These are phyloP conservation scores for Calonectria crousiana DNA, from an alignment of 2,329 filamentous ascomycete genomes.

Conservation along the genomic window DNA sequence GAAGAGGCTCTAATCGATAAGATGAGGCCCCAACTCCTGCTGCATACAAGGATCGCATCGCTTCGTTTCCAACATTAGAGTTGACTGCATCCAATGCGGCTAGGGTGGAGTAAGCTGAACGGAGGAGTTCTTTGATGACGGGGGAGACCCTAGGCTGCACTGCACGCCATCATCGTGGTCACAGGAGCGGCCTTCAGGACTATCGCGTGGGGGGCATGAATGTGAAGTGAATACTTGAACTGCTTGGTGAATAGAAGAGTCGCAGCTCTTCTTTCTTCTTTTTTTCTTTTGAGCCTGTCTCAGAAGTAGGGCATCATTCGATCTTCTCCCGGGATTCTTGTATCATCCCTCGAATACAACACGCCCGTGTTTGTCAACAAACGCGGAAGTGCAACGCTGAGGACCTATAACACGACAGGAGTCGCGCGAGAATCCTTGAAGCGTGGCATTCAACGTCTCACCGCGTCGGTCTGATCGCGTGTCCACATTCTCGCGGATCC, in stretches of 20 bases:
- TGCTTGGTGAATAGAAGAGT: neutral
- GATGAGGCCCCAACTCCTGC: neutral
- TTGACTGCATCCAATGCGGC: neutral
- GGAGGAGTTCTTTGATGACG: conserved; percentile 3
- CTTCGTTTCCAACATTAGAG: neutral
- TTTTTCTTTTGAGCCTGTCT: neutral
- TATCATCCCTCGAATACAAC: neutral
- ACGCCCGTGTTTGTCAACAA: conserved; percentile 13
- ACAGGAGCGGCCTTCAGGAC: neutral
- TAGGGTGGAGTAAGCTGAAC: conserved; percentile 5
- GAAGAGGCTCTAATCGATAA: neutral
- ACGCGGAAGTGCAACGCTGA: neutral
- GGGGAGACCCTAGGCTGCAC: conserved; percentile 6
- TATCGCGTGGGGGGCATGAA: neutral
- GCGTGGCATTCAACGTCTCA: conserved; percentile 5
- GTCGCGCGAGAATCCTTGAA: neutral
- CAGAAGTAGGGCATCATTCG: neutral
- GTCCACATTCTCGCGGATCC: conserved; percentile 13
- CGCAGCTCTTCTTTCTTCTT: too few species aligned
- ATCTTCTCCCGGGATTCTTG: neutral
- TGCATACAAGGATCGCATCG: conserved; percentile 7
- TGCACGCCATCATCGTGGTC: conserved; percentile 18
- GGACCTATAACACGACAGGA: conserved; percentile 2
- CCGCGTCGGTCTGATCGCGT: neutral
- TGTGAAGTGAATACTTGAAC: neutral